A percentile compares a stretch with the other conserved stretches of the same genome.
These are phyloP conservation scores for Pseudopyrenochaeta lycopersici DNA, from an alignment of 2,329 filamentous ascomycete genomes.

Conservation along the genomic window DNA sequence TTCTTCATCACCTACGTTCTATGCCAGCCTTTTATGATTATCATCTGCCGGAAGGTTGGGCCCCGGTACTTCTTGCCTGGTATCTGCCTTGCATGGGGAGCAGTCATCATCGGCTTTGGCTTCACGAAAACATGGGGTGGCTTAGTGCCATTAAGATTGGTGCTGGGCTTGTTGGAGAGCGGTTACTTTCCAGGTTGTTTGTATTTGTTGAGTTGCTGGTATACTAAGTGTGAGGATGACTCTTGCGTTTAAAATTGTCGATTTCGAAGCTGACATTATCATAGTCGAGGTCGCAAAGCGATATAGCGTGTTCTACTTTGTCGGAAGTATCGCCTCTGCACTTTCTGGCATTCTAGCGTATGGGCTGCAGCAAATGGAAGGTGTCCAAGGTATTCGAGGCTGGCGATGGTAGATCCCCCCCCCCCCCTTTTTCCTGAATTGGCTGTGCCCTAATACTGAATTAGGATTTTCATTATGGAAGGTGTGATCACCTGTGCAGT, in stretches of 20 bases:
- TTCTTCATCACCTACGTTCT: slow-evolving; percentile 40
- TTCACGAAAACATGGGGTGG: slow-evolving; percentile 33
- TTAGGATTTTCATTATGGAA: slow-evolving; percentile 38
- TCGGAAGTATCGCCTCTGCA: slow-evolving; percentile 33
- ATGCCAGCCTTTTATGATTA: slow-evolving; percentile 31
- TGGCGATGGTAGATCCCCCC: slow-evolving; percentile 26
- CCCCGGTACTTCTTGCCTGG: slow-evolving; percentile 32
- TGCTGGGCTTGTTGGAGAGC: slow-evolving; percentile 27
- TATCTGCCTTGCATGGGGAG: slow-evolving; percentile 31
- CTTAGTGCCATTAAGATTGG: slow-evolving; percentile 24
- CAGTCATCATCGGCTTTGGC: slow-evolving; percentile 34
- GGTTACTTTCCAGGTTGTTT: slow-evolving; percentile 35
- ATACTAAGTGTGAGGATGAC: slow-evolving; percentile 29
- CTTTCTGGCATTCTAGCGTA: slow-evolving; percentile 33
- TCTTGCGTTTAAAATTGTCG: neutral
- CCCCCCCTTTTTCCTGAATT: neutral
- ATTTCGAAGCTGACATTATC: neutral
- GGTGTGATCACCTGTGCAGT: slow-evolving; percentile 30
- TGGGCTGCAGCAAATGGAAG: slow-evolving; percentile 34
- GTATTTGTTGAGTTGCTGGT: slow-evolving; percentile 32
- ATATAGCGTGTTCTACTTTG: slow-evolving; percentile 36
- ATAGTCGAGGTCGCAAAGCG: slow-evolving; percentile 31
- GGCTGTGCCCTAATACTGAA: neutral
- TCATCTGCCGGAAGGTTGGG: slow-evolving; percentile 28
- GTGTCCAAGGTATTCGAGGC: slow-evolving; percentile 25